phyloP scores from a whole-genome alignment of 139 green algal species.

The Desmodesmus armatus region DNA sequence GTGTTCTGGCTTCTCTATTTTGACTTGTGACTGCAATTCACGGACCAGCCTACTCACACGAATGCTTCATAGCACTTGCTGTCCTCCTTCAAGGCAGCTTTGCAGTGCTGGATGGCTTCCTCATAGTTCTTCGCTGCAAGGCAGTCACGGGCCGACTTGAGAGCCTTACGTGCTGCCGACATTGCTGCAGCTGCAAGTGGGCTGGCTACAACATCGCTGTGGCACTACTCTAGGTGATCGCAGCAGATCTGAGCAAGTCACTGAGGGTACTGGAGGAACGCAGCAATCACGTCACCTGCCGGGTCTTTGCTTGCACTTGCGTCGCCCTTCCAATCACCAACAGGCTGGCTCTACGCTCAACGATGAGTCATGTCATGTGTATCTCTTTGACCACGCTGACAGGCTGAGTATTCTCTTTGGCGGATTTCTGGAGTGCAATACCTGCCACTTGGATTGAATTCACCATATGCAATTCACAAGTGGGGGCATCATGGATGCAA shows the following conservation, averaged over 20 bases:
- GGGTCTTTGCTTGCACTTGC: not conserved
- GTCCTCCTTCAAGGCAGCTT: constrained; percentile 67
- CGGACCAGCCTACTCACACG: constrained; percentile 56
- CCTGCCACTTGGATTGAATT: not conserved
- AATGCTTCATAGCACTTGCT: constrained; percentile 67
- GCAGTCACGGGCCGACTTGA: constrained; percentile 55
- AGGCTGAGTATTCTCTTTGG: too few relatives aligned
- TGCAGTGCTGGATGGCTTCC: constrained; percentile 69
- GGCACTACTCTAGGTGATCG: too few relatives aligned
- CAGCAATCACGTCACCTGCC: not conserved
- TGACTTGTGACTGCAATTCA: not conserved
- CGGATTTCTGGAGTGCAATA: too few relatives aligned
- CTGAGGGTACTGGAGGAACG: not conserved
- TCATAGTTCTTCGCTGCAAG: constrained; percentile 54
- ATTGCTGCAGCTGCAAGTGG: not conserved
- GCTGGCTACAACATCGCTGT: not conserved
- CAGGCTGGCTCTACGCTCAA: not conserved
- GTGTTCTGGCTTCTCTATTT: not conserved
- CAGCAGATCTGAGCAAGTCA: not conserved
- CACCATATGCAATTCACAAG: not conserved
- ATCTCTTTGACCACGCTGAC: too few relatives aligned
- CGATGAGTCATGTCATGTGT: not conserved
- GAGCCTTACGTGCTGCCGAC: constrained; percentile 34
- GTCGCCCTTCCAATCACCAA: not conserved
- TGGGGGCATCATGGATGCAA: not conserved